Evolutionary conservation across 257 asterid genomes (phyloP).

Genomic region (Solanum habrochaites): DNA sequence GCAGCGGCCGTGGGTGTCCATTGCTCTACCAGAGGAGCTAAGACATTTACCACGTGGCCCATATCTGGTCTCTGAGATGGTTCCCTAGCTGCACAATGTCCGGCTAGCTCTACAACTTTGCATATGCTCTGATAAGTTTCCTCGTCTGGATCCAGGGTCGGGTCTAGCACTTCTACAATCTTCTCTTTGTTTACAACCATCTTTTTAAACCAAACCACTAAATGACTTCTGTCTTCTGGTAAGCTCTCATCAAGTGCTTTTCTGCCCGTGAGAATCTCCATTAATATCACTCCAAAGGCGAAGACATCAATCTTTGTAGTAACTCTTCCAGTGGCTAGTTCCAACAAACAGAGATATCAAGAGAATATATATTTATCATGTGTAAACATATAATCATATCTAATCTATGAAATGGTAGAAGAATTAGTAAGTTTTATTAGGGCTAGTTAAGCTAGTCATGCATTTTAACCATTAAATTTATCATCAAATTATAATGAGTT

Average conservation of each 20-base stretch:
- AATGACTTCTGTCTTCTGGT: conserved; percentile 53
- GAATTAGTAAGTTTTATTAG: neutral
- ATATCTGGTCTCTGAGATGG: conserved; percentile 65
- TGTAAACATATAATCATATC: neutral
- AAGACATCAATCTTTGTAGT: conserved; percentile 75
- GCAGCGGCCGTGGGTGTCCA: conserved; percentile 45
- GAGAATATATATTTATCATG: neutral
- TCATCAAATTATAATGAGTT: neutral
- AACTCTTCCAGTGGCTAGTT: conserved; percentile 82
- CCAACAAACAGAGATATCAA: neutral
- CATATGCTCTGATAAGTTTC: conserved; percentile 38
- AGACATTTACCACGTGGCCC: conserved; percentile 61
- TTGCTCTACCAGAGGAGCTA: conserved; percentile 57
- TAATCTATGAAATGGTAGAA: neutral
- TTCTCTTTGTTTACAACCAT: conserved; percentile 32
- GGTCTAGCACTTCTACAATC: conserved; percentile 32
- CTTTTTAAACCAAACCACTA: conserved; percentile 66
- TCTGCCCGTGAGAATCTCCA: conserved; percentile 73
- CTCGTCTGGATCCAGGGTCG: conserved; percentile 28
- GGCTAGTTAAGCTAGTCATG: neutral
- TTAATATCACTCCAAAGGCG: conserved; percentile 78
- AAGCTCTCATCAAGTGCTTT: conserved; percentile 55
- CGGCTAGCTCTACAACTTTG: conserved; percentile 63
- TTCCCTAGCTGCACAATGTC: conserved; percentile 68
- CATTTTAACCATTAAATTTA: neutral